phyloP scores from a whole-genome alignment of 352 stramenopile genomes.

The Phytophthora citrophthora region DNA sequence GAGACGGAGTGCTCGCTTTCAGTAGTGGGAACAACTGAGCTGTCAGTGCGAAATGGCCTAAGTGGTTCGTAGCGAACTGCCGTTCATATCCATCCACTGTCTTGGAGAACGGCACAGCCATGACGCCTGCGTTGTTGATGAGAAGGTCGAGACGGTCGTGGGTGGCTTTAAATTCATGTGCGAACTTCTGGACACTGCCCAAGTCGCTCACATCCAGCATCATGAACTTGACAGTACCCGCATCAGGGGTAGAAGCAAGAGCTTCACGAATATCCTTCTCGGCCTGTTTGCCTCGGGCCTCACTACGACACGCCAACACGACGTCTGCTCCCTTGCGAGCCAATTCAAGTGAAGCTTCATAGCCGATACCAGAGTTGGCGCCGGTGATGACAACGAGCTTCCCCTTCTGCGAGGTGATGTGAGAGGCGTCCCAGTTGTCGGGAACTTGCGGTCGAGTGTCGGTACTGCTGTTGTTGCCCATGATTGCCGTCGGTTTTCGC shows the following conservation, averaged over 20 bases:
- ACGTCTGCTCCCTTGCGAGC: slow-evolving; percentile 31
- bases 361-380: slow-evolving; percentile 31
- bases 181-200: slow-evolving; percentile 50
- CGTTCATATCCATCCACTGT: slow-evolving; percentile 34
- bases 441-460: slow-evolving; percentile 18
- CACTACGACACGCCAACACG: slow-evolving; percentile 43
- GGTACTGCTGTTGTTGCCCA: slow-evolving; percentile 22
- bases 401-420: slow-evolving; percentile 33
- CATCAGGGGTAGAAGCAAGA: slow-evolving; percentile 4
- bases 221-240: slow-evolving; percentile 54
- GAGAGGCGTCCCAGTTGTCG: slow-evolving; percentile 18
- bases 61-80: slow-evolving; percentile 41
- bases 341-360: slow-evolving; percentile 16
- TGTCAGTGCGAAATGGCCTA: slow-evolving; percentile 48
- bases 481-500: background rate
- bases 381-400: slow-evolving; percentile 43
- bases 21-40: slow-evolving; percentile 49
- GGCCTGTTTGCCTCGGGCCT: slow-evolving; percentile 28
- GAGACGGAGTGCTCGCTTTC: slow-evolving; percentile 28
- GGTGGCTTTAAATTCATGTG: slow-evolving; percentile 33
- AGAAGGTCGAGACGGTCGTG: slow-evolving; percentile 51
- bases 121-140: slow-evolving; percentile 36
- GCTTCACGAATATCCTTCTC: slow-evolving; percentile 23
- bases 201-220: slow-evolving; percentile 56
- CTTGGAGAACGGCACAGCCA: slow-evolving; percentile 18